Base-by-base conservation (phyloP, 352 stramenopile genomes). In the Phytopythium boreale region DNA sequence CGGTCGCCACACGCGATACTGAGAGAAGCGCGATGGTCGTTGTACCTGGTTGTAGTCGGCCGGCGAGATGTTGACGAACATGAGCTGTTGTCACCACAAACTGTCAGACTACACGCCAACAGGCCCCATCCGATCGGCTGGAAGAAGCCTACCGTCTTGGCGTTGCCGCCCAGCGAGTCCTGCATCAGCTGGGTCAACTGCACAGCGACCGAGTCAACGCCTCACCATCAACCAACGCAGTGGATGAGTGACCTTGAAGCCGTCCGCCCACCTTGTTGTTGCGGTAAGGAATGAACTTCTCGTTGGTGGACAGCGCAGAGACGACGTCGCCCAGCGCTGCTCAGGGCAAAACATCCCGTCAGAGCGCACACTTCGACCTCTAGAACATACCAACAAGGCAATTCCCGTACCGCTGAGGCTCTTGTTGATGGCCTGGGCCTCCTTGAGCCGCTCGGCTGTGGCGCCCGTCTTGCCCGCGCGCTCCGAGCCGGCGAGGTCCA, bases 251-350 rank as follows among this genome's bases (percentile, higher is more conserved):
- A n/a, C n/a, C n/a, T 14, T 12, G 34, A 10, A 10, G 44, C 11
- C 24, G 29, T 41, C 52, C 20, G 37, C 15, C 6, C 62, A 93
- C 76, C 80, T 97, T 97, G 78, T 97, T 97, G 77, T 97, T 97
- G 51, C 90, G 84, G 70, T 97, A 97, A 50, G 93, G 93, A 51
- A 98, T 97, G 74, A 97, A 97, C 72, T 97, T 98, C 52, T 97
- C 88, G 52, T 89, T 89, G 6, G 72, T 91, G 50, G 88, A 97
- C 27, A 98, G 71, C 27, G 93, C 93, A 20, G 87, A 84, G 70
- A 98, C 97, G 22, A 98, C 93, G 67, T 98, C 92, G 57, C 92
- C 93, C 17, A 98, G 70, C 11, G 92, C 90, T 79, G 44, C 6
- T 55, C 57, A 34, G 37, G 11, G 67, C 19, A 19, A 51, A 22